Conservation (phyloP, 2,329 filamentous ascomycete species). For the Penicillium concentricum region DNA sequence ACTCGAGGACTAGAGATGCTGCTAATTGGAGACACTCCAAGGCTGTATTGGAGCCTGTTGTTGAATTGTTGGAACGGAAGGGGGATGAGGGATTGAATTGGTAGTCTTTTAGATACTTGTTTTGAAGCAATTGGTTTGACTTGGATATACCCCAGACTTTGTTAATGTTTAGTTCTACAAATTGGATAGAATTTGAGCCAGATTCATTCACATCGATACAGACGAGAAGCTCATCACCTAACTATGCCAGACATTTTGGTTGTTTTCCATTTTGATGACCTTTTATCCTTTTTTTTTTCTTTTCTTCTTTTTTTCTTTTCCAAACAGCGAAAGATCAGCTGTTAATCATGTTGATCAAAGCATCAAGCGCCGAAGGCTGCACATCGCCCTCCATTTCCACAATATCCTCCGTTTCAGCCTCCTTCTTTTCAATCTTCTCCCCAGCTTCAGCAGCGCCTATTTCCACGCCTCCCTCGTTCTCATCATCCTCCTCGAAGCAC, state of each 20-base stretch:
- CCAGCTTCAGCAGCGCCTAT: neutral
- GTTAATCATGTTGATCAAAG: slow-evolving; percentile 15
- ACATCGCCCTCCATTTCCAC: slow-evolving; percentile 25
- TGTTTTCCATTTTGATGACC: neutral
- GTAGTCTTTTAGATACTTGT: slow-evolving; percentile 21
- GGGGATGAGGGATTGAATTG: slow-evolving; percentile 38
- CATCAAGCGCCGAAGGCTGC: slow-evolving; percentile 28
- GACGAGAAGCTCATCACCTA: neutral
- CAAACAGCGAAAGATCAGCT: neutral
- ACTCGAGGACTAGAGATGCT: slow-evolving; percentile 48
- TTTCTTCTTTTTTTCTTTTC: neutral
- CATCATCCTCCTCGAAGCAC: neutral
- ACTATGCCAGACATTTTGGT: neutral
- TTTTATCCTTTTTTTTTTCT: neutral
- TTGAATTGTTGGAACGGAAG: slow-evolving; percentile 36
- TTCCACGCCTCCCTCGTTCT: neutral
- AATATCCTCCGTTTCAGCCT: slow-evolving; percentile 12
- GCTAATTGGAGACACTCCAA: slow-evolving; percentile 39
- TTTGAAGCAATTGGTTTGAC: neutral
- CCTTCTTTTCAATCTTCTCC: neutral
- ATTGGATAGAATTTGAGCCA: neutral
- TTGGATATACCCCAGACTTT: slow-evolving; percentile 11
- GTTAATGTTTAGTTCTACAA: neutral
- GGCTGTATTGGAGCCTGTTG: slow-evolving; percentile 38
- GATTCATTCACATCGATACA: neutral